Conservation (phyloP, 257 asterid genomes). For the Solanum sitiens region DNA sequence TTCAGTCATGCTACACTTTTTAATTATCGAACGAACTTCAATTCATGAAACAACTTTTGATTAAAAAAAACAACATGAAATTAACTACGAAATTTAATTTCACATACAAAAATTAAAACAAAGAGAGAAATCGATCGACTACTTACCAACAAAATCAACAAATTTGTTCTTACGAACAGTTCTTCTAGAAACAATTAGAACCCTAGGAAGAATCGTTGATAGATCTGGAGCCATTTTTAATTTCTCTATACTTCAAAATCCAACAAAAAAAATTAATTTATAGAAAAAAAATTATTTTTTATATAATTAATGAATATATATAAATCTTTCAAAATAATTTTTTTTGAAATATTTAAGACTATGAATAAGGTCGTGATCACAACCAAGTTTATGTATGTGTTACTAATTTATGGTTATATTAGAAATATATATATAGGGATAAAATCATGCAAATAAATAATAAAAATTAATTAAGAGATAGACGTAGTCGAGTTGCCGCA, state of each 20-base stretch:
- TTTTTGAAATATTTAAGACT: neutral
- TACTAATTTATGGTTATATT: neutral
- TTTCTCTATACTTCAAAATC: neutral
- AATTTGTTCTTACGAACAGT: conserved; percentile 71
- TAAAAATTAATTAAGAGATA: neutral
- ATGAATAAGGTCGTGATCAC: neutral
- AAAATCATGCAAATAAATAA: neutral
- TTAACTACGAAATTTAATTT: neutral
- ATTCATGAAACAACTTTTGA: neutral
- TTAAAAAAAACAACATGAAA: no score
- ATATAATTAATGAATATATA: neutral
- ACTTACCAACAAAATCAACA: conserved; percentile 69
- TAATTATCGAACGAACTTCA: neutral
- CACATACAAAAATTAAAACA: neutral
- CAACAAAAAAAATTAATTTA: neutral
- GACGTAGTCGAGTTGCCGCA: conserved; percentile 15
- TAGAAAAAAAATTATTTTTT: neutral
- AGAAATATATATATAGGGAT: neutral
- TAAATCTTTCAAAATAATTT: neutral
- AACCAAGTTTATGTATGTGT: neutral
- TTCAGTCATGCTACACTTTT: neutral
- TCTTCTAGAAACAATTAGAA: conserved; percentile 54
- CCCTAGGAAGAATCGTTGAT: conserved; percentile 52
- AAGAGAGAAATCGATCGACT: neutral
- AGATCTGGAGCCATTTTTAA: conserved; percentile 30